Evolutionary conservation across 2,329 filamentous ascomycete species (phyloP).

Genomic region (Pyrenophora seminiperda): DNA sequence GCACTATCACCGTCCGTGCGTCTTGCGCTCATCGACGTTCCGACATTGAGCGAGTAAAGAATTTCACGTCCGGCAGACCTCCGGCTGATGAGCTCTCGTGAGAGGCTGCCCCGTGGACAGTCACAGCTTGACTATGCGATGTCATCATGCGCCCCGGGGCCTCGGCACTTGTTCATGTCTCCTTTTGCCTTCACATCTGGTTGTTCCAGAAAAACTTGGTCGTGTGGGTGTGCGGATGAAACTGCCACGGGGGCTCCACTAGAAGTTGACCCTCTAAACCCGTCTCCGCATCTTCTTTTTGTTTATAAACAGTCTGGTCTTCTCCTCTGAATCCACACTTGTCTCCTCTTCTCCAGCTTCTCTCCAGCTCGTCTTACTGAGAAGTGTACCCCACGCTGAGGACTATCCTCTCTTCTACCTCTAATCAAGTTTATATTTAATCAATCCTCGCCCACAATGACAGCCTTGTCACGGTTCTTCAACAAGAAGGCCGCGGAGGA

Average conservation of each 20-base stretch:
- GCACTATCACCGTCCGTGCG: slow-evolving; percentile 17
- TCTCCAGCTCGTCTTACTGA: slow-evolving; percentile 19
- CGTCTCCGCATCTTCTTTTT: slow-evolving; percentile 23
- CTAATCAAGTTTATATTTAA: slow-evolving; percentile 2
- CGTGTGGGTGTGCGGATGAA: slow-evolving; percentile 19
- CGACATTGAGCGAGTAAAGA: slow-evolving; percentile 22
- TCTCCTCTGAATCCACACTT: slow-evolving; percentile 29
- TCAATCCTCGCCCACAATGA: slow-evolving; percentile 7
- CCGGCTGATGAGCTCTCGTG: slow-evolving; percentile 14
- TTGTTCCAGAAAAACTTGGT: slow-evolving; percentile 21
- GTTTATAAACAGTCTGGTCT: slow-evolving; percentile 23
- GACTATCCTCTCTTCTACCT: slow-evolving; percentile 6
- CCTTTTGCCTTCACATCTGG: slow-evolving; percentile 16
- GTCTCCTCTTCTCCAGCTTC: slow-evolving; percentile 23
- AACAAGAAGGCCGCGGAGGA: slow-evolving; percentile 19
- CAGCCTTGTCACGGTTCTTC: slow-evolving; percentile 32
- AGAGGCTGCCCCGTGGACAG: slow-evolving; percentile 12
- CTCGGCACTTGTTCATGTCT: slow-evolving; percentile 23
- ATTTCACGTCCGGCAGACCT: slow-evolving; percentile 16
- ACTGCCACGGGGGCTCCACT: slow-evolving; percentile 32
- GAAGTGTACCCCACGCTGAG: slow-evolving; percentile 10
- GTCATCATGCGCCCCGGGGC: slow-evolving; percentile 31
- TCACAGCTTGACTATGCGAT: slow-evolving; percentile 17
- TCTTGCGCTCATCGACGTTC: slow-evolving; percentile 17
- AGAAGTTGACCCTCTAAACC: slow-evolving; percentile 18